Evolutionary conservation across 805 yeast genomes (phyloP).

Genomic region (Candida chilensis): DNA sequence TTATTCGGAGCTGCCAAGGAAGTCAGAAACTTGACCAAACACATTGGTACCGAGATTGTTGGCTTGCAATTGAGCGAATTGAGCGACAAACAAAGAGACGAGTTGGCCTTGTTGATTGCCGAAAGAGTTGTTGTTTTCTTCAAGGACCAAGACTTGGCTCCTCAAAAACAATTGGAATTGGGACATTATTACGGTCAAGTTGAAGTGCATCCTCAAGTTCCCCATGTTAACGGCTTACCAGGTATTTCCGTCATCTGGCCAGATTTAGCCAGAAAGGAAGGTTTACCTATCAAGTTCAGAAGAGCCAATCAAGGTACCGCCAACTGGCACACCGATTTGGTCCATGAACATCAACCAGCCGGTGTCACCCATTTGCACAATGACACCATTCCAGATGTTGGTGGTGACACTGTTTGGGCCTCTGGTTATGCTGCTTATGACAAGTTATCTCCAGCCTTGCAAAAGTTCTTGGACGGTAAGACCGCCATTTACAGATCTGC

Average conservation of each 20-base stretch:
- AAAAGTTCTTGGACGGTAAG: constrained; percentile 33
- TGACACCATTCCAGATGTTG: constrained; percentile 37
- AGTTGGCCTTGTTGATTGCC: constrained; percentile 35
- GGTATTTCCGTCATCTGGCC: constrained; percentile 23
- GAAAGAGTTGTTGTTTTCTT: constrained; percentile 45
- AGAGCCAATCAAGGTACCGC: constrained; percentile 6
- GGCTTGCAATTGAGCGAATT: constrained; percentile 35
- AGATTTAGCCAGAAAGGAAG: constrained; percentile 6
- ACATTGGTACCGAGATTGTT: constrained; percentile 39
- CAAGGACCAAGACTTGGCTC: constrained; percentile 35
- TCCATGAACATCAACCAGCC: constrained; percentile 49
- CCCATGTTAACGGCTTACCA: constrained; percentile 19
- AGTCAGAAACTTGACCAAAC: constrained; percentile 31
- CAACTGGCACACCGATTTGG: constrained; percentile 45
- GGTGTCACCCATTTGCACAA: constrained; percentile 45
- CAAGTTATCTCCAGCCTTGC: constrained; percentile 39
- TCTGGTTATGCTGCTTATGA: constrained; percentile 47
- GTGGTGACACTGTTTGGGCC: constrained; percentile 49
- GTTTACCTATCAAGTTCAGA: background rate
- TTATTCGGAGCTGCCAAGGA: constrained; percentile 29
- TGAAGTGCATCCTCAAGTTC: constrained; percentile 27
- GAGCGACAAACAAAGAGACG: constrained; percentile 33
- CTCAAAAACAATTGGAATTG: constrained; percentile 29
- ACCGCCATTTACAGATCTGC: constrained; percentile 30
- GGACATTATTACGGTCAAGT: constrained; percentile 38